Percentiles rank a stretch among this genome's conserved stretches.
These are phyloP conservation scores for Trichoderma guizhouense DNA, from an alignment of 2,329 filamentous ascomycete species.

Conservation along the genomic window DNA sequence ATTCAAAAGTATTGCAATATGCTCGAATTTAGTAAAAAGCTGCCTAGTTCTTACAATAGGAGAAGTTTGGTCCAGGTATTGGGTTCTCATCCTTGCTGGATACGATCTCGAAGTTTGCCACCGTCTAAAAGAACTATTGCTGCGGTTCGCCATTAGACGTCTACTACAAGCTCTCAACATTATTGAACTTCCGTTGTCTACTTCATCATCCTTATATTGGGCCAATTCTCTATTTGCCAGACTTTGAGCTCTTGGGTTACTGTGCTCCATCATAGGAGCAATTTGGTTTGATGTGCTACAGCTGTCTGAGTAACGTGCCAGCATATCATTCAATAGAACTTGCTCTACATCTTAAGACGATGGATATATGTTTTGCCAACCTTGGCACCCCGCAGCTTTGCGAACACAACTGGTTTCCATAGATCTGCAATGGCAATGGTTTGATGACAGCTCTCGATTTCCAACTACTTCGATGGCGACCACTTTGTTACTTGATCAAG, in stretches of 20 bases:
- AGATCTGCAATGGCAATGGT: not conserved
- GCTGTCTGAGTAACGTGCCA: not conserved
- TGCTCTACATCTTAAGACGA: not conserved
- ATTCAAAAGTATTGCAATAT: not conserved
- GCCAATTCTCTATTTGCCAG: not conserved
- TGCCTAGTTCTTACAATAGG: not conserved
- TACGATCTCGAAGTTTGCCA: not conserved
- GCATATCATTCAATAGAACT: not conserved
- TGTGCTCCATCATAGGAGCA: not conserved
- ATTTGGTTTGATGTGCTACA: not conserved
- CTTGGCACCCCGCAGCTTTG: not conserved
- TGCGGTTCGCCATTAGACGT: not conserved
- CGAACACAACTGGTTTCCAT: not conserved
- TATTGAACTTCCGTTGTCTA: not conserved
- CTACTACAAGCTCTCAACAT: not conserved
- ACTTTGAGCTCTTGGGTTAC: not conserved
- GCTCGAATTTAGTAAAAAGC: not conserved
- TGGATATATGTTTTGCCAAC: not conserved
- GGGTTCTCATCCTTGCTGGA: not conserved
- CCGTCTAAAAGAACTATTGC: not conserved
- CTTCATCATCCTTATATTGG: not conserved
- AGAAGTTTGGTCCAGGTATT: not conserved
- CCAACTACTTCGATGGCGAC: not conserved
- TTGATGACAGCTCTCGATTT: not conserved
- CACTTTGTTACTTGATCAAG: not conserved